Base-by-base conservation (phyloP, 1,284 basidiomycete genomes). In the Fistulina hepatica region DNA sequence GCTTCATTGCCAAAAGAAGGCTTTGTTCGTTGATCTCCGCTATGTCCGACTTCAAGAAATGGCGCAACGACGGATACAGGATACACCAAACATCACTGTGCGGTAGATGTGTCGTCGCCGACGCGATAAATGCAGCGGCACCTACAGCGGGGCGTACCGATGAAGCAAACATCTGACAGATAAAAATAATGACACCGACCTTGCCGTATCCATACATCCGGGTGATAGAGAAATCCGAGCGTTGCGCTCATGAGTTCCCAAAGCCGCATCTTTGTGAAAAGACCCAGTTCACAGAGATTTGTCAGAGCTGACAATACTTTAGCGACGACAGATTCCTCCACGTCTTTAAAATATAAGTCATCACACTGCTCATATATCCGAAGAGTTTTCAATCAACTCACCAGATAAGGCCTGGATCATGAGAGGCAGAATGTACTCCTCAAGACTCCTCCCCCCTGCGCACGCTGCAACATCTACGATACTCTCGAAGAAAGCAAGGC, bases 141-240 rank as follows among this genome's bases (percentile, higher is more conserved):
- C 84, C 90, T 92, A 45, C 28, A 31, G n/a, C n/a, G n/a, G n/a
- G n/a, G n/a, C n/a, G n/a, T 9, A 42, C 26, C 10, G 21, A 20
- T 12, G 30, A 19, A 20, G 30, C 16, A 39, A 27, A 36, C 28
- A 17, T 20, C 19, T 2, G 12, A 33, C 13, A 25, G n/a, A n/a
- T 21, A 21, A 11, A 20, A 21, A 16, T 31, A 37, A 43, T 22
- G 4, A 39, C 37, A 42, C 61, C 43, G 39, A 83, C 91, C 85
- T 68, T 97, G 89, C 42, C 90, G 69, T 51, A 98, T 86, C 93
- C 94, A 97, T n/a, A 77, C 61, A 57, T 97, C 94, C 0, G 95
- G 94, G 57, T 99, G 95, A 49, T 89, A 94, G 26, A 98, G 61
- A 53, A 97, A 93, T 1, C 89, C 86, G 6, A 90, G 64, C 0